Conservation (phyloP, 257 asterid genomes). For the Lantana camara region DNA sequence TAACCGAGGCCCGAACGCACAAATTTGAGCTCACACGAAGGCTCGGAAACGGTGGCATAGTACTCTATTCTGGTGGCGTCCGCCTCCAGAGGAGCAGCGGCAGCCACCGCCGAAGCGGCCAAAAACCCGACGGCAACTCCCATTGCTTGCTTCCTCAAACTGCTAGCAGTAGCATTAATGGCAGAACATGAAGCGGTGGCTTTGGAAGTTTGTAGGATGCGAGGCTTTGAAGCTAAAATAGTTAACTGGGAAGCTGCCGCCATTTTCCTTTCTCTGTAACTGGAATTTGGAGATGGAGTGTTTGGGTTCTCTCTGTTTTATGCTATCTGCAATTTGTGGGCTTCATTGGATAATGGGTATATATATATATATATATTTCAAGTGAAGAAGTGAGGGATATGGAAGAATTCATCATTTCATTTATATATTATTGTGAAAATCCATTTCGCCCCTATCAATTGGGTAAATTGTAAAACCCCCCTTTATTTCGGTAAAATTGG, state of each 20-base stretch:
- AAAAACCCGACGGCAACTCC: constrained; percentile 67
- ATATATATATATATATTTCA: too few relatives aligned
- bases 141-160: constrained; percentile 46
- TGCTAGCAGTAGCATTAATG: constrained; percentile 6
- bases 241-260: constrained; percentile 62
- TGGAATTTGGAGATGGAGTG: constrained; percentile 2
- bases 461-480: too few relatives aligned
- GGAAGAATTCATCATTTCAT: too few relatives aligned
- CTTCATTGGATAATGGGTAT: constrained; percentile 26
- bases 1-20: constrained; percentile 85
- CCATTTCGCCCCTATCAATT: too few relatives aligned
- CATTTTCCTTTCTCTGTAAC: constrained; percentile 33
- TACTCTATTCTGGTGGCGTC: constrained; percentile 84
- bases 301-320: not conserved
- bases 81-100: constrained; percentile 64
- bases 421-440: too few relatives aligned
- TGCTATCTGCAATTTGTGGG: constrained; percentile 47
- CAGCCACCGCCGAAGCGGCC: constrained; percentile 67
- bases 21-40: constrained; percentile 73
- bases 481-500: too few relatives aligned
- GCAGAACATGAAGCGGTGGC: constrained; percentile 37
- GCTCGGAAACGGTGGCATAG: constrained; percentile 84
- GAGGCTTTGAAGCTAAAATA: constrained; percentile 47
- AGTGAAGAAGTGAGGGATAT: not conserved
- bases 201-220: constrained; percentile 37